Percentiles rank a stretch among this genome's conserved stretches.
phyloP scores from a whole-genome alignment of 2,329 filamentous ascomycete species.

The Penicillium sp. region DNA sequence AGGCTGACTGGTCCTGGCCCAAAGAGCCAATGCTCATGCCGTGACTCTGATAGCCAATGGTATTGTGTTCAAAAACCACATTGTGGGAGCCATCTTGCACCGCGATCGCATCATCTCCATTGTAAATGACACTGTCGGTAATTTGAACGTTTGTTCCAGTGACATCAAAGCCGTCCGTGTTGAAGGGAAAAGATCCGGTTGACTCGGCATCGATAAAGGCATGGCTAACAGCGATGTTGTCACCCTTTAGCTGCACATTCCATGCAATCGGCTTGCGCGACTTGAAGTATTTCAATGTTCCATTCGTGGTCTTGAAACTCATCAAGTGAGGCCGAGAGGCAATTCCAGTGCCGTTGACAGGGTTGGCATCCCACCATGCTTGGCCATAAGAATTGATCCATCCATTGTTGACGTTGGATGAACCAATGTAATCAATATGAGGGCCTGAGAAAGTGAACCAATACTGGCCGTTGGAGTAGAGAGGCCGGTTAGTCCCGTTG shows the following conservation, averaged over 20 bases:
- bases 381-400: slow-evolving; percentile 52
- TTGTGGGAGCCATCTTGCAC: slow-evolving; percentile 42
- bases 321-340: slow-evolving; percentile 45
- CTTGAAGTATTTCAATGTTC: slow-evolving; percentile 43
- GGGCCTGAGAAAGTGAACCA: slow-evolving; percentile 42
- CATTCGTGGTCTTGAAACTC: slow-evolving; percentile 40
- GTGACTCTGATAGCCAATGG: slow-evolving; percentile 49
- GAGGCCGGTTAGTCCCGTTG: slow-evolving; percentile 30
- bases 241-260: slow-evolving; percentile 44
- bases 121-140: slow-evolving; percentile 39
- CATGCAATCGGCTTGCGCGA: slow-evolving; percentile 49
- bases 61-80: slow-evolving; percentile 42
- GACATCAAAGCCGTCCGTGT: slow-evolving; percentile 41
- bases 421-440: slow-evolving; percentile 31
- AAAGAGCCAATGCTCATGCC: slow-evolving; percentile 49
- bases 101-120: slow-evolving; percentile 49
- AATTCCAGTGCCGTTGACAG: slow-evolving; percentile 41
- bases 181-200: slow-evolving; percentile 45
- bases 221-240: slow-evolving; percentile 44
- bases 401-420: slow-evolving; percentile 39
- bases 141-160: slow-evolving; percentile 32
- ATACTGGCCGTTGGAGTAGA: slow-evolving; percentile 30
- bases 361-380: slow-evolving; percentile 50
- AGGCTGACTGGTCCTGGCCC: slow-evolving; percentile 38
- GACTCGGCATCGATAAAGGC: slow-evolving; percentile 45